These are phyloP conservation scores for Arabidopsis lyrata DNA, from an alignment of 441 rosid genomes.

Conservation along the genomic window DNA sequence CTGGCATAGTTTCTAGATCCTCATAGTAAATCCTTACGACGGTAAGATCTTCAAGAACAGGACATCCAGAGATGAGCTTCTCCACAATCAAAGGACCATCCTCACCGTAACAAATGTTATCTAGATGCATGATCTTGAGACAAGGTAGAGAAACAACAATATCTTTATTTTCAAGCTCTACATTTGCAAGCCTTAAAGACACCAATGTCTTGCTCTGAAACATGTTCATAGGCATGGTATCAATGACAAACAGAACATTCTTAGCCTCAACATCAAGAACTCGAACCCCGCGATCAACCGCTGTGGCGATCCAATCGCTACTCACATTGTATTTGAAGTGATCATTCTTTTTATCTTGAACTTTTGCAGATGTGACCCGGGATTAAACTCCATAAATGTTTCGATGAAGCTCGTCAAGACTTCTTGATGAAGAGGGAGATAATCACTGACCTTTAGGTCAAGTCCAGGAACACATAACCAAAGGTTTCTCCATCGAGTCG, in stretches of 20 bases:
- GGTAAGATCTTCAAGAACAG: not conserved
- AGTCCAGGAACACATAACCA: constrained; percentile 4
- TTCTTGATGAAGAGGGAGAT: not conserved
- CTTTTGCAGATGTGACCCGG: not conserved
- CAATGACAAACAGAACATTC: not conserved
- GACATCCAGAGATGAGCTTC: constrained; percentile 4
- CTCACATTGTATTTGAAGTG: too few relatives aligned
- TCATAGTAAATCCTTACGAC: not conserved
- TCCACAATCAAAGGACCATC: not conserved
- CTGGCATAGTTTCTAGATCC: not conserved
- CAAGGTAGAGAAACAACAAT: not conserved
- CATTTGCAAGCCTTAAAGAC: not conserved
- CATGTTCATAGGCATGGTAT: not conserved
- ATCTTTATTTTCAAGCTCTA: not conserved
- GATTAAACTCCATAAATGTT: not conserved
- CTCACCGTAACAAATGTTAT: not conserved
- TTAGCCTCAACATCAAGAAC: not conserved
- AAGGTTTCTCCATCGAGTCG: not conserved
- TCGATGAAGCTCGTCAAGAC: not conserved
- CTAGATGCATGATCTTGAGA: not conserved
- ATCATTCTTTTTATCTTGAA: too few relatives aligned
- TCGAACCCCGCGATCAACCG: too few relatives aligned
- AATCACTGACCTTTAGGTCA: not conserved
- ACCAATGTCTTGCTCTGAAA: not conserved
- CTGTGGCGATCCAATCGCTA: too few relatives aligned